A percentile compares a stretch with the other conserved stretches of the same genome.
Evolutionary conservation across 1,139 yeast genomes (phyloP).

Genomic region (Lodderomyces orthopsilosis): DNA sequence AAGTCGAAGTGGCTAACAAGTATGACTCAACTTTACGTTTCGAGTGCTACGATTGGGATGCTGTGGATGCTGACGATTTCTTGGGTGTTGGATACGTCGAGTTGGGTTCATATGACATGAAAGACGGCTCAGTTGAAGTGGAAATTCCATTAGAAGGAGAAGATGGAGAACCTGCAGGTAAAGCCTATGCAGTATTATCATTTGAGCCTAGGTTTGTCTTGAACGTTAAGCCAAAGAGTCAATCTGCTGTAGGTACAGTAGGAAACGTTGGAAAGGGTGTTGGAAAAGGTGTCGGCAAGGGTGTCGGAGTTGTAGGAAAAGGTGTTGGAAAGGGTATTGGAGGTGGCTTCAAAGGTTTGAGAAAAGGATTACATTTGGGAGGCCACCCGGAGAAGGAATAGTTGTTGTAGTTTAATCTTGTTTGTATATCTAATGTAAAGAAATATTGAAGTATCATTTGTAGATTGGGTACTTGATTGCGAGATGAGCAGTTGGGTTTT

Average conservation of each 20-base stretch:
- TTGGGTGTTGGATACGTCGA: constrained; percentile 67
- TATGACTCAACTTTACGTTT: constrained; percentile 58
- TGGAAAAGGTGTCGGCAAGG: constrained; percentile 45
- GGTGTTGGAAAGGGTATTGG: constrained; percentile 30
- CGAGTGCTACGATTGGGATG: constrained; percentile 83
- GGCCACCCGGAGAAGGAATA: neutral
- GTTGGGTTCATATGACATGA: constrained; percentile 59
- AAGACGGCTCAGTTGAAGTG: constrained; percentile 46
- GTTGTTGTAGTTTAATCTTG: neutral
- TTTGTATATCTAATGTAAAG: neutral
- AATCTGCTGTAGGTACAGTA: constrained; percentile 41
- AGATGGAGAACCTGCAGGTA: constrained; percentile 62
- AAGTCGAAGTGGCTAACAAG: constrained; percentile 55
- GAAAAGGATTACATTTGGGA: constrained; percentile 23
- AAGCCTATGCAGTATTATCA: constrained; percentile 52
- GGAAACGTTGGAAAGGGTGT: constrained; percentile 19
- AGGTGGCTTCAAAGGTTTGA: constrained; percentile 40
- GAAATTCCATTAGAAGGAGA: constrained; percentile 56
- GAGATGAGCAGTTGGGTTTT: neutral
- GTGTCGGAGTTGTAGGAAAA: constrained; percentile 43
- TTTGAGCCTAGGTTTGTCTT: constrained; percentile 73
- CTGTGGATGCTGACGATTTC: constrained; percentile 81
- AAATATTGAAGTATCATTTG: neutral
- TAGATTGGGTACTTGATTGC: neutral
- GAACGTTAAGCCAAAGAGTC: constrained; percentile 37